Evolutionary conservation across 257 asterid species (phyloP).

Genomic region (Coffea eugenioides): DNA sequence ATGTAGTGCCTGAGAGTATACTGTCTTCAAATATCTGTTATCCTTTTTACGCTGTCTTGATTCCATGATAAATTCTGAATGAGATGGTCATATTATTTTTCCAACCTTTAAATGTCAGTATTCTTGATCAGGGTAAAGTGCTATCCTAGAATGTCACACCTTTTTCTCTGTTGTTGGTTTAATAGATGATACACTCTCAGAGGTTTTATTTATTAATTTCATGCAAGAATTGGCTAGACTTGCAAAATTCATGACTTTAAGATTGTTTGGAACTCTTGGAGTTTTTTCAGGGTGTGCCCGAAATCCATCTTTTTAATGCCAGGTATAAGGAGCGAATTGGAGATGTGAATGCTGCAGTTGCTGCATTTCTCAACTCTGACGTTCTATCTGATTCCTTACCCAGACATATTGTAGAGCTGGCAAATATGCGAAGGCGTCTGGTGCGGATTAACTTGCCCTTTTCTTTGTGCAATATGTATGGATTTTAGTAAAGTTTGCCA

Average conservation of each 20-base stretch:
- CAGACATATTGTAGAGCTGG: constrained; percentile 51
- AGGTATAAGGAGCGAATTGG: constrained; percentile 83
- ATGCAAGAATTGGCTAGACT: not conserved
- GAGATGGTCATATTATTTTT: not conserved
- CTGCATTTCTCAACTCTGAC: constrained; percentile 49
- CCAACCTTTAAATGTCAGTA: not conserved
- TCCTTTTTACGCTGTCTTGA: not conserved
- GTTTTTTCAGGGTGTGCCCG: constrained; percentile 61
- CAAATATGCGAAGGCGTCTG: constrained; percentile 86
- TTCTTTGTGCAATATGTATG: constrained; percentile 9
- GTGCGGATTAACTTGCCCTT: constrained; percentile 42
- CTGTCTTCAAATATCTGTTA: not conserved
- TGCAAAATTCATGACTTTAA: constrained; percentile 1
- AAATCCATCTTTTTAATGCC: constrained; percentile 74
- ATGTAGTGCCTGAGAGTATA: not conserved
- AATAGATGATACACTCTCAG: not conserved
- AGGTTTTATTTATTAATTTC: not conserved
- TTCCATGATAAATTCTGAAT: not conserved
- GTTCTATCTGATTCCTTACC: constrained; percentile 53
- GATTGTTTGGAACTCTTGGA: not conserved
- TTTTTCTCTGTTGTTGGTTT: not conserved
- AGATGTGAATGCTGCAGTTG: constrained; percentile 62
- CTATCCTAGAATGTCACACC: not conserved
- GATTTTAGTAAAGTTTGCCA: constrained; percentile 18
- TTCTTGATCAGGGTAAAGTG: not conserved